These are phyloP conservation scores for Pittosporum tobira DNA, from an alignment of 129 eudicot genomes.

Conservation along the genomic window DNA sequence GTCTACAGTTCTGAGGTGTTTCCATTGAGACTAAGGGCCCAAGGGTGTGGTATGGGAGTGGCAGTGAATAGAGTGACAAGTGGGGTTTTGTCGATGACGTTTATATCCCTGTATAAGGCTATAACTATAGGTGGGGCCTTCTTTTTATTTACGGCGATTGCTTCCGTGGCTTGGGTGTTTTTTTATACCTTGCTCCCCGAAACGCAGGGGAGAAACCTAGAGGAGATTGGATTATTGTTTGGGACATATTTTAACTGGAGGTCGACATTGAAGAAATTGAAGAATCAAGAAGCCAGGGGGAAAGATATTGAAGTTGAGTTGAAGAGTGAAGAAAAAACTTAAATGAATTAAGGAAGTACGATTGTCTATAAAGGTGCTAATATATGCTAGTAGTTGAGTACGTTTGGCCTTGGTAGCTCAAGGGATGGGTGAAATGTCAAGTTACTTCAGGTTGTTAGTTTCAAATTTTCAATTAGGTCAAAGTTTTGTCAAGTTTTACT, in stretches of 20 bases:
- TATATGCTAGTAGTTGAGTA: no score
- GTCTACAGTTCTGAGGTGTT: constrained; percentile 25
- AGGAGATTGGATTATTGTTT: constrained; percentile 17
- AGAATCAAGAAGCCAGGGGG: neutral
- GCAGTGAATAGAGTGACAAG: constrained; percentile 17
- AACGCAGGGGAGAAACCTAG: constrained; percentile 24
- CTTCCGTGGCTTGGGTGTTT: constrained; percentile 12
- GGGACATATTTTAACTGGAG: constrained; percentile 18
- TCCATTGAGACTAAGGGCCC: constrained; percentile 21
- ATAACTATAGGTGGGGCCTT: constrained; percentile 23
- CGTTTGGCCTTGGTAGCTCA: no score
- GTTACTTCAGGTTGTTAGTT: no score
- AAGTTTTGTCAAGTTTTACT: no score
- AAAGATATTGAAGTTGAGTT: neutral
- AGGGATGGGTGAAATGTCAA: no score
- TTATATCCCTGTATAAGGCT: constrained; percentile 9
- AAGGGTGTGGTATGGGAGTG: constrained; percentile 23
- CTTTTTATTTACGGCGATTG: constrained; percentile 11
- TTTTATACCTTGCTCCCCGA: constrained; percentile 19
- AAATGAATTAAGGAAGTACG: neutral
- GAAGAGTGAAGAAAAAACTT: neutral
- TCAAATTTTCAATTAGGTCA: no score
- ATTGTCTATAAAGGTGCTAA: no score
- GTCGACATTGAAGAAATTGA: neutral
- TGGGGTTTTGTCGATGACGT: constrained; percentile 19